Evolutionary conservation across 208 protist genomes (phyloP).

Genomic region (Crithidia brevicula): DNA sequence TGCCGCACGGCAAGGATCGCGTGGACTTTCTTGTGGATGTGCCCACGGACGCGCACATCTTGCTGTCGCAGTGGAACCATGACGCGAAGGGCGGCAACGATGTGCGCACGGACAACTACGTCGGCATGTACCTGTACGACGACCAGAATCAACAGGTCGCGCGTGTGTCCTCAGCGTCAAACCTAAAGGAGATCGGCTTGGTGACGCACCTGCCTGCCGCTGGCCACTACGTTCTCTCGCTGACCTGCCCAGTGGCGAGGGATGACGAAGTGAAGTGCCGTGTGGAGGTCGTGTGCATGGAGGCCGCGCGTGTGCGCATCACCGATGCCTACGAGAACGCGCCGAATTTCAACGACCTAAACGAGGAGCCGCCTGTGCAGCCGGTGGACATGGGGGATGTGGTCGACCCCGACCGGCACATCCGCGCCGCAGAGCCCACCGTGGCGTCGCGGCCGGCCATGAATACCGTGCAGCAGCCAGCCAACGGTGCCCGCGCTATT

Average conservation of each 20-base stretch:
- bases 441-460: conserved; percentile 1
- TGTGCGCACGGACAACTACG: conserved; percentile 67
- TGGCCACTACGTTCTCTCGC: conserved; percentile 67
- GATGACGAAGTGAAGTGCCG: conserved; percentile 50
- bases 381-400: conserved; percentile 1
- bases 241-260: conserved; percentile 54
- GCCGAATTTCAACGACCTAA: conserved; percentile 22
- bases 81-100: conserved; percentile 33
- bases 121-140: conserved; percentile 81
- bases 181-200: conserved; percentile 64
- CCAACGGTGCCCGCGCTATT: neutral
- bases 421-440: conserved; percentile 4
- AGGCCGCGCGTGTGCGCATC: conserved; percentile 67
- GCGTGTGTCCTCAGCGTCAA: conserved; percentile 62
- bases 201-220: conserved; percentile 46
- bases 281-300: conserved; percentile 70
- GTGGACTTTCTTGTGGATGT: conserved; percentile 79
- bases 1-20: conserved; percentile 42
- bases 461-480: conserved; percentile 6
- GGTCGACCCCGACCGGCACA: conserved; percentile 20
- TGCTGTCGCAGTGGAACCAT: conserved; percentile 67
- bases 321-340: conserved; percentile 62
- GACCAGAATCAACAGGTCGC: conserved; percentile 42
- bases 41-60: conserved; percentile 67
- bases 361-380: conserved; percentile 18